phyloP scores from a whole-genome alignment of 805 yeast genomes.

The Yamadazyma ubonensis region DNA sequence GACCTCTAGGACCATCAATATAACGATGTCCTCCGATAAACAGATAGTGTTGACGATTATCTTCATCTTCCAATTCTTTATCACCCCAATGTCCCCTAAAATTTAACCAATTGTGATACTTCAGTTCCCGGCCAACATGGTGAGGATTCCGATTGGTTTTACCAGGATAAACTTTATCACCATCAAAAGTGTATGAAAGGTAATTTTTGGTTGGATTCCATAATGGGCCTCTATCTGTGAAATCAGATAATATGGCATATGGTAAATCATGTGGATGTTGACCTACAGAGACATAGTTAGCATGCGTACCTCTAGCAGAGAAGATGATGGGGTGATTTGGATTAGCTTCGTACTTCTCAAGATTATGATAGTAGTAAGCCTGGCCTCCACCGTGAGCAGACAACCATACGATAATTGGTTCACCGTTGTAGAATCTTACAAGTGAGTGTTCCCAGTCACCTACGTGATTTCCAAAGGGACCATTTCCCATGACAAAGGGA shows the following conservation, averaged over 20 bases:
- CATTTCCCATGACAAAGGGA: conserved; percentile 95
- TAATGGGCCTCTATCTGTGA: conserved; percentile 90
- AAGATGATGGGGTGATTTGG: conserved; percentile 68
- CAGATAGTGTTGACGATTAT: conserved; percentile 82
- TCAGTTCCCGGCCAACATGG: conserved; percentile 50
- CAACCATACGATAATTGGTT: conserved; percentile 89
- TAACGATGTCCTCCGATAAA: conserved; percentile 83
- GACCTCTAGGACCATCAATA: conserved; percentile 93
- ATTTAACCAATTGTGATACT: conserved; percentile 73
- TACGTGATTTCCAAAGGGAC: conserved; percentile 95
- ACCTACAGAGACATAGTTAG: conserved; percentile 94
- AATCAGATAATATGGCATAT: conserved; percentile 84
- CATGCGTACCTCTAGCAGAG: conserved; percentile 95
- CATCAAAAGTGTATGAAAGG: conserved; percentile 79
- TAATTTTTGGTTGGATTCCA: conserved; percentile 92
- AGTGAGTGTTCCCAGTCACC: conserved; percentile 98
- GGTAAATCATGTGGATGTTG: conserved; percentile 96
- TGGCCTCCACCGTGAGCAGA: conserved; percentile 98
- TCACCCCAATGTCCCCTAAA: conserved; percentile 93
- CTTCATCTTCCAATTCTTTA: conserved; percentile 58
- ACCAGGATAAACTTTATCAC: conserved; percentile 46
- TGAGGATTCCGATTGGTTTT: conserved; percentile 40
- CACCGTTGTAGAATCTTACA: conserved; percentile 77
- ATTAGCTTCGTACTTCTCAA: conserved; percentile 58
- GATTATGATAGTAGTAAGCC: conserved; percentile 73